phyloP scores from a whole-genome alignment of 306 rosid genomes.

The Fragaria iinumae region DNA sequence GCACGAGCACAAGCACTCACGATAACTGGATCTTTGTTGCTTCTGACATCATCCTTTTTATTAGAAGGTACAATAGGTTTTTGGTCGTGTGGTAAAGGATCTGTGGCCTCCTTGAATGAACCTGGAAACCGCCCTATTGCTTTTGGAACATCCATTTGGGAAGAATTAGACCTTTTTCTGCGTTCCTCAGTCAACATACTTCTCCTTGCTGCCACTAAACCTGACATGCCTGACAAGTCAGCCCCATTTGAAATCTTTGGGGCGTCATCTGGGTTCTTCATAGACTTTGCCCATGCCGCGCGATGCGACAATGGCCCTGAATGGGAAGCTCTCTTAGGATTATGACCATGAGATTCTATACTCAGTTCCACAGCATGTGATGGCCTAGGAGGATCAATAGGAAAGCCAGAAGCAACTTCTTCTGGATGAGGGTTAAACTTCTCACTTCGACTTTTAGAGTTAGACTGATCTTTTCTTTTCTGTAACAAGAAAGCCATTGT shows the following conservation, averaged over 20 bases:
- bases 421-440: constrained; percentile 95
- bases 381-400: constrained; percentile 98
- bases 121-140: constrained; percentile 79
- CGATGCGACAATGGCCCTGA: constrained; percentile 95
- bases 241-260: constrained; percentile 75
- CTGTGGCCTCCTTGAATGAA: constrained; percentile 87
- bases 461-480: constrained; percentile 80
- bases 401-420: constrained; percentile 97
- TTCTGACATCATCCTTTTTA: constrained; percentile 65
- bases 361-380: constrained; percentile 67
- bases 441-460: constrained; percentile 91
- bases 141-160: constrained; percentile 71
- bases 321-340: constrained; percentile 95
- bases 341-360: constrained; percentile 47
- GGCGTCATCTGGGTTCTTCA: constrained; percentile 72
- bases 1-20: constrained; percentile 48
- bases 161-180: constrained; percentile 72
- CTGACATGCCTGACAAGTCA: constrained; percentile 62
- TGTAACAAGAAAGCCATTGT: constrained; percentile 29
- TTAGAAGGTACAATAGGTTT: constrained; percentile 51
- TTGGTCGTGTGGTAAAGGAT: constrained; percentile 58
- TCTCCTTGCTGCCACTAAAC: constrained; percentile 87
- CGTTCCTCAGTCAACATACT: constrained; percentile 83
- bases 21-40: constrained; percentile 70
- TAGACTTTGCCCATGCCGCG: constrained; percentile 81